Evolutionary conservation across 345 rosid species (phyloP), one percentile per base, ranked within the genome.

Genomic region (Linum trigynum): DNA sequence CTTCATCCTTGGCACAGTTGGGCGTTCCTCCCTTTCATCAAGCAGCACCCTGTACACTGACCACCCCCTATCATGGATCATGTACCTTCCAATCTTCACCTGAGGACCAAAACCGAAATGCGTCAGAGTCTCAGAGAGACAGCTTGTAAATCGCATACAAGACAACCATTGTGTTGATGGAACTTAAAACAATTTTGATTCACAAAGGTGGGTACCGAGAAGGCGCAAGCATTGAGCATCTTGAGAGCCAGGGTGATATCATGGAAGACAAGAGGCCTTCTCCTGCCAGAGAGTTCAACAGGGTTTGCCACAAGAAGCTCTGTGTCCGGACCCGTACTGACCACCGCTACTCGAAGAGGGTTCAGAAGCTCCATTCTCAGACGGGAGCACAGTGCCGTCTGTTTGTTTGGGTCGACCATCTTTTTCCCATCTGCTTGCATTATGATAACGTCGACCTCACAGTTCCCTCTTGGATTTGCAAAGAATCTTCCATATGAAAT

Each of bases 301-400:
- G 89, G 92, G 79, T 87, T 87, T n/a, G 92, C 83, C 4, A 87
- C 92, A 0, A 87, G 78, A 61, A 87, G 81, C 65, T 84, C 89
- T 0, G 83, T 72, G 39, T 87, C 92, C 12, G 92, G 89, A 39
- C 92, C 92, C 3, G 82, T 75, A 76, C 77, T 81, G 61, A 74
- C 82, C 43, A 84, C 82, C 40, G 83, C 83, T 3, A 84, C 82
- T 72, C 87, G 78, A 57, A 87, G 74, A 42, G 92, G 92, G 58
- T 45, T 71, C 69, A 67, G 70, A 37, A 87, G 87, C 69, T 87
- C 92, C 87, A 74, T 83, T 58, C 79, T 81, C 62, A 87, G 64
- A n/a, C 83, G 85, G 59, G 85, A 78, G 67, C 83, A 81, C 71
- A 87, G 67, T 4, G 84, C 82, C n/a, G 75, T 65, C 77, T 78